These are phyloP conservation scores for Fusarium sp. DNA, from an alignment of 2,329 filamentous ascomycete species.

Conservation along the genomic window DNA sequence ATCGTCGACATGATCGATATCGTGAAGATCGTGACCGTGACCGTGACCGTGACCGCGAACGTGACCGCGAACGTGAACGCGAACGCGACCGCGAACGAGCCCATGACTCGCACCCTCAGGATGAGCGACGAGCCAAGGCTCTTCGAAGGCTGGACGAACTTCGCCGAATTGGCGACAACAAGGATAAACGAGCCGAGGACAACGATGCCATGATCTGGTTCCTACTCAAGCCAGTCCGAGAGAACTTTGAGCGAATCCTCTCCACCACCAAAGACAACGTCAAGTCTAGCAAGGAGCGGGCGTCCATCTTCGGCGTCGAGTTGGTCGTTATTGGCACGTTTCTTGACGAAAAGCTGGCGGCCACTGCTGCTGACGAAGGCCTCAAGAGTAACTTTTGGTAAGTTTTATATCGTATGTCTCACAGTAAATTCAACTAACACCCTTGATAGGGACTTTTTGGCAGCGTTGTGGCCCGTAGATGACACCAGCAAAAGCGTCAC, in stretches of 20 bases:
- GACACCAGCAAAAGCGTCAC: conserved; percentile 60
- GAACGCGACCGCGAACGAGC: conserved; percentile 47
- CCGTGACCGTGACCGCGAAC: conserved; percentile 41
- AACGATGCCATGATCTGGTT: conserved; percentile 64
- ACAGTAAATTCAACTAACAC: conserved; percentile 36
- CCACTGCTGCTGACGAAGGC: conserved; percentile 57
- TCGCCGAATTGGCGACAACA: conserved; percentile 62
- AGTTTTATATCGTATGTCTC: conserved; percentile 41
- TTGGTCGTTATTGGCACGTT: conserved; percentile 73
- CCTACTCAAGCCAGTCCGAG: conserved; percentile 69
- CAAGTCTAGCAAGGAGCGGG: conserved; percentile 72
- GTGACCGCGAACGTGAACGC: conserved; percentile 41
- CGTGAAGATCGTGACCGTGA: conserved; percentile 34
- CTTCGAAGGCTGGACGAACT: conserved; percentile 60
- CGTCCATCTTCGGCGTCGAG: conserved; percentile 71
- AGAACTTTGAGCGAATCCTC: conserved; percentile 70
- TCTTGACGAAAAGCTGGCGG: conserved; percentile 63
- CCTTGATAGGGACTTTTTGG: conserved; percentile 58
- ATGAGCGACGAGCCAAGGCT: conserved; percentile 59
- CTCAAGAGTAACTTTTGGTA: conserved; percentile 67
- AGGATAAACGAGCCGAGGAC: conserved; percentile 61
- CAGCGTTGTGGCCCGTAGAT: conserved; percentile 62
- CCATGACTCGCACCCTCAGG: conserved; percentile 51
- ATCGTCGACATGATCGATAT: conserved; percentile 41
- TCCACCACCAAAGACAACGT: conserved; percentile 73